phyloP scores from a whole-genome alignment of 179 eudicot genomes.

The Silene vulgaris region DNA sequence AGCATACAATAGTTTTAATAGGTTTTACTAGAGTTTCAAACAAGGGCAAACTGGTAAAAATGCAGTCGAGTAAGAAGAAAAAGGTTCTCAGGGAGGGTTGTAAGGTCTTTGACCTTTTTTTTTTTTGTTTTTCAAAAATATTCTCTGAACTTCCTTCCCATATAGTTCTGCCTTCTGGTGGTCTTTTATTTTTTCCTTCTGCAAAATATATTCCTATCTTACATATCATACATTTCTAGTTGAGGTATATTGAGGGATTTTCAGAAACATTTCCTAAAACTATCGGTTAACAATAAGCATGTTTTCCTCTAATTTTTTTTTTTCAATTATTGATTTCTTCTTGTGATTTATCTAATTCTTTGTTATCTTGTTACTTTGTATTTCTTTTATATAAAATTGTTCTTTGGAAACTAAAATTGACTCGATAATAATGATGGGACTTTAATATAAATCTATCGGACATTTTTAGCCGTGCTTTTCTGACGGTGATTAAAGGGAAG shows the following conservation, averaged over 20 bases:
- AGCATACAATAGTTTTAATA: neutral
- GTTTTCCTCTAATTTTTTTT: neutral
- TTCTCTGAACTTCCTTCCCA: no score
- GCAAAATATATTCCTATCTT: neutral
- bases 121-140: neutral
- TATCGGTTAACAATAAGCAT: neutral
- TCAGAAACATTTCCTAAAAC: neutral
- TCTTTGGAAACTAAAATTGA: neutral
- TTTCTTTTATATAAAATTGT: neutral
- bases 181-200: neutral
- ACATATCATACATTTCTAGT: neutral
- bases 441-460: neutral
- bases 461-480: neutral
- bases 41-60: neutral
- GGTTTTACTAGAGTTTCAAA: neutral
- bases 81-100: neutral
- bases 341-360: neutral
- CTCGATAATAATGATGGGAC: neutral
- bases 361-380: neutral
- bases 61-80: neutral
- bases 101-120: neutral
- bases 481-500: neutral
- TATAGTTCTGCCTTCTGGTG: neutral
- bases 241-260: neutral
- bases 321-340: no score